These are phyloP conservation scores for Sporothrix brunneoviolacea DNA, from an alignment of 2,329 filamentous ascomycete genomes.

Conservation along the genomic window DNA sequence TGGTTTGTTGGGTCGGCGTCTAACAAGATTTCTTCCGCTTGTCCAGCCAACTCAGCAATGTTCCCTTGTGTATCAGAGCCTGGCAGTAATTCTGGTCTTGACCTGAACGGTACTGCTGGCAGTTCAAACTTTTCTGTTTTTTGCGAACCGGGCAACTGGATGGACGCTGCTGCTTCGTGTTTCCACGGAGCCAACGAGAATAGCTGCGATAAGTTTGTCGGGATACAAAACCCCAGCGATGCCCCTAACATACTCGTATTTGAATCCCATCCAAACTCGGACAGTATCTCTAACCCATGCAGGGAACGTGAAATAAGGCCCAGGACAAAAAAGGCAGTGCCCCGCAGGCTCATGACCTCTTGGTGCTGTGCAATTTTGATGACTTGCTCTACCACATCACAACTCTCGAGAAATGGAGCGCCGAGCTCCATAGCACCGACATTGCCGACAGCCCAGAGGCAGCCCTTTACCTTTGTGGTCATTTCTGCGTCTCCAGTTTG, in stretches of 20 bases:
- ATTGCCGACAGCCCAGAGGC: conserved; percentile 95
- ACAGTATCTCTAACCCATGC: conserved; percentile 85
- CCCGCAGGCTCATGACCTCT: conserved; percentile 84
- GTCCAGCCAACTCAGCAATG: conserved; percentile 23
- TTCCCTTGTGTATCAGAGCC: background rate
- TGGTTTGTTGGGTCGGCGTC: conserved; percentile 50
- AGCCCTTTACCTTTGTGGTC: conserved; percentile 91
- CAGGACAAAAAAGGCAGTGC: conserved; percentile 93
- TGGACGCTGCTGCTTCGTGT: conserved; percentile 41
- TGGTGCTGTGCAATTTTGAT: conserved; percentile 82
- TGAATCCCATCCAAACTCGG: conserved; percentile 87
- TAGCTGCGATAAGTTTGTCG: conserved; percentile 67
- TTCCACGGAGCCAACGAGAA: conserved; percentile 63
- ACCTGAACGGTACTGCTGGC: conserved; percentile 34
- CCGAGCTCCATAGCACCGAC: conserved; percentile 97
- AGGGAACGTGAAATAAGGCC: conserved; percentile 87
- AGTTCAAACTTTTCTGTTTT: conserved; percentile 44
- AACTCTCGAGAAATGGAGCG: conserved; percentile 85
- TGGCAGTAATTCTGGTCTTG: conserved; percentile 27
- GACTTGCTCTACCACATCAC: conserved; percentile 80
- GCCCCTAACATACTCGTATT: conserved; percentile 76
- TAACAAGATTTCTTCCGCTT: conserved; percentile 28
- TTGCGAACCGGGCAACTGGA: conserved; percentile 44
- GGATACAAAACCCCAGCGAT: conserved; percentile 82
- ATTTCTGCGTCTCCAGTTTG: conserved; percentile 78